Conservation (phyloP, 129 eudicot species). For the Ambrosia trifida region DNA sequence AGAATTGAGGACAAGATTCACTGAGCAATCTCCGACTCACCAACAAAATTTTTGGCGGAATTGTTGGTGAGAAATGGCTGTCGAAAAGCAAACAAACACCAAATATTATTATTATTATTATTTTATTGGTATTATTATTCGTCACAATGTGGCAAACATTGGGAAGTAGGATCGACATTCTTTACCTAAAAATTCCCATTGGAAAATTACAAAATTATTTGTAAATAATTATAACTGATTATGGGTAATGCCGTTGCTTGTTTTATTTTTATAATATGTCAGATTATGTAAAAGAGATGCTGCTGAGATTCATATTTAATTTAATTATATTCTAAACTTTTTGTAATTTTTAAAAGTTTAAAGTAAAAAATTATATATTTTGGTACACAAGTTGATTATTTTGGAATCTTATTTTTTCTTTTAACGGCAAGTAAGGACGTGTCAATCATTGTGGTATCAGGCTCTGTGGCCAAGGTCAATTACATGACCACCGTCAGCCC, state of each 20-base stretch:
- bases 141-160: constrained; percentile 7
- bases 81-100: constrained; percentile 11
- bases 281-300: no score
- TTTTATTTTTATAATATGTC: neutral
- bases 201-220: neutral
- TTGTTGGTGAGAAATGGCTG: constrained; percentile 27
- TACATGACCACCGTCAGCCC: no score
- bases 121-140: neutral
- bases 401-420: no score
- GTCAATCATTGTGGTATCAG: no score
- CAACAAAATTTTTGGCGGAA: constrained; percentile 14
- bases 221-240: neutral
- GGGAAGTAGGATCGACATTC: constrained; percentile 12
- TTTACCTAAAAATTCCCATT: neutral
- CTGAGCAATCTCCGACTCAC: constrained; percentile 19
- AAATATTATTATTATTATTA: no score
- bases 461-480: no score
- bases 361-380: no score
- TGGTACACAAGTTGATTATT: no score
- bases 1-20: constrained; percentile 46
- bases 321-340: no score
- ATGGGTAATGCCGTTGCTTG: neutral
- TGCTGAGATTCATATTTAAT: no score
- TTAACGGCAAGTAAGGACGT: no score
- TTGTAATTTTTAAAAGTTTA: no score